phyloP scores from a whole-genome alignment of 2,329 filamentous ascomycete genomes.

The Paracoccidioides lutzii region DNA sequence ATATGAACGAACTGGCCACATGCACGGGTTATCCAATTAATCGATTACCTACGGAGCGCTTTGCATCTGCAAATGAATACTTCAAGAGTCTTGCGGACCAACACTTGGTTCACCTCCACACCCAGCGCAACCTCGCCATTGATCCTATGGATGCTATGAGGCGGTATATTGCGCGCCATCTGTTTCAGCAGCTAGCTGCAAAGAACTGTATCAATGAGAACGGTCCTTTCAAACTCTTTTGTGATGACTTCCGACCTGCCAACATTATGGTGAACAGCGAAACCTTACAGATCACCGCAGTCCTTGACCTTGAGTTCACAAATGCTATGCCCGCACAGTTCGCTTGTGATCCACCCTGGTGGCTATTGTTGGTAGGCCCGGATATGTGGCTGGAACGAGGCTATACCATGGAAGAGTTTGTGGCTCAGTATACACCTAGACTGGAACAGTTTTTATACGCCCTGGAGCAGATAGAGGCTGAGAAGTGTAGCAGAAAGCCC shows the following conservation, averaged over 20 bases:
- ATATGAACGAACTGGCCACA: conserved; percentile 29
- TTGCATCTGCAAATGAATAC: conserved; percentile 22
- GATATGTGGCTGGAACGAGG: conserved; percentile 16
- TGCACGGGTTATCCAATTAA: conserved; percentile 20
- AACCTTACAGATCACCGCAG: conserved; percentile 25
- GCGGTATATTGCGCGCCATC: conserved; percentile 24
- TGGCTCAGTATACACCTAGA: conserved; percentile 19
- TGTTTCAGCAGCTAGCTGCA: conserved; percentile 21
- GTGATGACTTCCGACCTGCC: conserved; percentile 26
- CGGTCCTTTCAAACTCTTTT: conserved; percentile 28
- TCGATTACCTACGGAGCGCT: conserved; percentile 20
- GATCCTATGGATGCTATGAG: conserved; percentile 17
- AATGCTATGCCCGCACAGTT: conserved; percentile 31
- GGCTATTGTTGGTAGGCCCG: conserved; percentile 24
- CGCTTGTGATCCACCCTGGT: conserved; percentile 28
- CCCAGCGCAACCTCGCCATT: conserved; percentile 22
- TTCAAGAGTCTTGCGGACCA: conserved; percentile 17
- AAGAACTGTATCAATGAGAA: conserved; percentile 14
- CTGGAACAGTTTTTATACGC: conserved; percentile 28
- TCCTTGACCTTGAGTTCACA: conserved; percentile 32
- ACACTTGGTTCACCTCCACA: conserved; percentile 18
- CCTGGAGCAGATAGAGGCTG: conserved; percentile 19
- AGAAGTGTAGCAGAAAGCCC: neutral
- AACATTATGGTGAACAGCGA: conserved; percentile 30
- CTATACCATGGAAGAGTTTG: conserved; percentile 14